Percentiles rank a stretch among this genome's conserved stretches.
Evolutionary conservation across 495 filamentous ascomycete genomes (phyloP).

Genomic region (Neurospora discreta): DNA sequence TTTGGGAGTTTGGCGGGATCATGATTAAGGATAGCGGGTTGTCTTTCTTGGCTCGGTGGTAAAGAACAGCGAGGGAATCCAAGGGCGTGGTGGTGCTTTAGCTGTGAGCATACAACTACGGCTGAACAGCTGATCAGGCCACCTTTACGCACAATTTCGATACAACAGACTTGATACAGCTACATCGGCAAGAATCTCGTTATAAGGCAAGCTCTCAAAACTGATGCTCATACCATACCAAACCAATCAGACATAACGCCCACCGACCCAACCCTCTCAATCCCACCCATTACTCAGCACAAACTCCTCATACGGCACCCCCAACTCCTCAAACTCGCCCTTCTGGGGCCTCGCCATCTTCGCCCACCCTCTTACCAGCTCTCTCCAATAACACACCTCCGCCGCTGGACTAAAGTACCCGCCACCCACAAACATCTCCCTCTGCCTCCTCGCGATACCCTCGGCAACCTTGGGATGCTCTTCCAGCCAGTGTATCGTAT

Average conservation of each 20-base stretch:
- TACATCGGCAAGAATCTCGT: neutral
- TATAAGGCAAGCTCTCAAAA: neutral
- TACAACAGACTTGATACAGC: neutral
- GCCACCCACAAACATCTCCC: slow-evolving; percentile 29
- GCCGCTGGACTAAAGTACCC: slow-evolving; percentile 41
- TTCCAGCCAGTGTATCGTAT: slow-evolving; percentile 31
- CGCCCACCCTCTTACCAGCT: slow-evolving; percentile 36
- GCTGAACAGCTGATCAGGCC: neutral
- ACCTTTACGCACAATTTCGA: neutral
- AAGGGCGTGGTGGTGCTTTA: neutral
- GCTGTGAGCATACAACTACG: neutral
- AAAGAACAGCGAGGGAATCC: neutral
- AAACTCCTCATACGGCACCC: slow-evolving; percentile 33
- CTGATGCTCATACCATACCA: neutral
- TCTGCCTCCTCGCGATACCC: slow-evolving; percentile 38
- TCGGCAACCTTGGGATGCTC: slow-evolving; percentile 30
- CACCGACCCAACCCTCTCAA: neutral
- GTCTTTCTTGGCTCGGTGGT: neutral
- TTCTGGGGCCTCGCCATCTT: slow-evolving; percentile 25
- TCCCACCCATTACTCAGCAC: slow-evolving; percentile 16
- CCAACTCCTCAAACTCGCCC: slow-evolving; percentile 21
- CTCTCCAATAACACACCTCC: slow-evolving; percentile 45
- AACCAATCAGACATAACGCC: neutral
- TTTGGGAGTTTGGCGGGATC: neutral
- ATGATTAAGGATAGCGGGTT: neutral